Base-by-base conservation (phyloP, 2,329 filamentous ascomycete genomes). In the Dendrostoma leiphaemia region DNA sequence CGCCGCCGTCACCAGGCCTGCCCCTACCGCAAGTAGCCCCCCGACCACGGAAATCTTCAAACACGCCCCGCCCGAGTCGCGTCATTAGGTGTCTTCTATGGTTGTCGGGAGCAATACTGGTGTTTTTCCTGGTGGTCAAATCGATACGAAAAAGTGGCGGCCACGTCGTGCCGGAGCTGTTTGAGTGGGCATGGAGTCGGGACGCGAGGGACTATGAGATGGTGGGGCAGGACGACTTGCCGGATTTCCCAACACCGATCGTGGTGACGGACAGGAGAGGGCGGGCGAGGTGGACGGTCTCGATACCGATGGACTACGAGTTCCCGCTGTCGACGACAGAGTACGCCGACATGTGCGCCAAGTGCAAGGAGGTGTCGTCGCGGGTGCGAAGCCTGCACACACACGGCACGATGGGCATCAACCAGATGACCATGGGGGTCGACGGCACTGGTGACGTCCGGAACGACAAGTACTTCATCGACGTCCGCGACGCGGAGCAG, bases 251-350 rank as follows among this genome's bases (percentile, higher is more conserved):
- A 0, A 88, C 86, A 0, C 88, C 89, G 0, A 78, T 94, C 19
- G 78, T 90, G 6, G 76, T 92, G 43, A 82, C 79, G 13, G 88
- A 91, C 69, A 72, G 75, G 24, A 74, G 77, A 41, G 88, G 87
- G 3, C 80, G 78, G 48, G 75, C 84, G 10, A 86, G 82, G 66
- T 95, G 91, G 91, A 94, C 90, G 0, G 81, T 95, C 10, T 91
- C 84, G 1, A 91, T 96, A 34, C 90, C 90, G 1, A 75, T 79
- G 6, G 78, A 78, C 54, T 74, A 79, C 43, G 74, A 77, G 3
- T 93, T 93, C 57, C 90, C 90, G 1, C 69, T 94, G 2, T 70
- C 77, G 0, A 79, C 82, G 19, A 70, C 78, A 9, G 81, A 90
- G 58, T 94, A 94, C 65, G 70, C 77, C 13, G 81, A 86, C 38